Base-by-base conservation (phyloP, 2,329 filamentous ascomycete species). In the Microdochium nivale region DNA sequence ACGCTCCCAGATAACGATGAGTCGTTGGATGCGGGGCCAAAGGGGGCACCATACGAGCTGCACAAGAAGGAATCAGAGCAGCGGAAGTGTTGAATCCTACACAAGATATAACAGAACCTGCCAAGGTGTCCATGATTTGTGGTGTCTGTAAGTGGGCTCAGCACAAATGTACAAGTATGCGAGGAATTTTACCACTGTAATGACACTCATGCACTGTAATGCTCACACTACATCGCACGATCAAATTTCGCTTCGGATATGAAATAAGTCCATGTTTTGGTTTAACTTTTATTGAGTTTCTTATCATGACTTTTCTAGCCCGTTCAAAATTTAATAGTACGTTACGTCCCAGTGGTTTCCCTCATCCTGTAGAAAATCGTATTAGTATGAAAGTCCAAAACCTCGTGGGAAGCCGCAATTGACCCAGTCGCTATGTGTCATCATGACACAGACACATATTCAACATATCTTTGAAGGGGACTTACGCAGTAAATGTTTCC, bases 1-100 rank as follows among this genome's bases (percentile, higher is more conserved):
- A 75, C 70, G 56, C 80, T 78, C 58, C 76, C 75, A 0, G 62
- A 69, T 14, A 58, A 44, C 5, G 40, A 44, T 24, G 21, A 13
- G 13, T 44, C 40, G 3, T 19, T 44, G 40, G 8, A 5, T 21
- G 40, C 40, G 13, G 40, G 40, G 19, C 40, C 40, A 24, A 44
- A 44, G 40, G 40, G 40, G 3, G 40, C 40, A 24, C 40, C 40
- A 19, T 44, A 44, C 13, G 40, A 44, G 40, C 19, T 44, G 40
- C 40, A 44, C 19, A 44, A 44, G 40, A 44, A 44, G 40, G 19
- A 21, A 8, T 19, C 40, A 23, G 40, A 44, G 40, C 40, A 44
- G 40, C n/a, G 40, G 21, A 19, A 16, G 10, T 44, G 40, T 23
- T 13, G 3, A 23, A n/a, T n/a, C n/a, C n/a, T n/a, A n/a, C n/a